Percentiles rank a stretch among this genome's conserved stretches.
phyloP scores from a whole-genome alignment of 2,329 filamentous ascomycete species.

The Alternaria hordeiaustralica region DNA sequence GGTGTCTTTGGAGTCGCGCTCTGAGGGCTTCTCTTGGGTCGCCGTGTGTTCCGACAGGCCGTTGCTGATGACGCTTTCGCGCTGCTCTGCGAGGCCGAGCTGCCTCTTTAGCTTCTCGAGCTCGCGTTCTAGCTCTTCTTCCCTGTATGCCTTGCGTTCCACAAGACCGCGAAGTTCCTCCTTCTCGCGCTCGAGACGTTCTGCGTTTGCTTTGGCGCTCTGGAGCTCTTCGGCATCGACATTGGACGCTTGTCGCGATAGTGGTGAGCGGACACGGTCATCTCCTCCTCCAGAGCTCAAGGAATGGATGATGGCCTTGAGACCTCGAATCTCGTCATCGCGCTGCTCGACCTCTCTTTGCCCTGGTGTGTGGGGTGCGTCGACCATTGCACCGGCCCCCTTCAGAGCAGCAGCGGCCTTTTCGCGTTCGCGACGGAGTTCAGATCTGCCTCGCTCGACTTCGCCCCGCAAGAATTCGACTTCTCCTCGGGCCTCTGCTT shows the following conservation, averaged over 20 bases:
- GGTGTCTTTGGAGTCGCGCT: constrained; percentile 71
- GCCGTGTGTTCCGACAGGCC: constrained; percentile 57
- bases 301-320: constrained; percentile 98
- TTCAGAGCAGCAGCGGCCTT: constrained; percentile 71
- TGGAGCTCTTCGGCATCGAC: constrained; percentile 56
- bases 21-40: constrained; percentile 59
- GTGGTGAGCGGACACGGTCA: constrained; percentile 40
- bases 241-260: constrained; percentile 35
- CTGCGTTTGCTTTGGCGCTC: constrained; percentile 65
- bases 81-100: constrained; percentile 52
- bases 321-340: constrained; percentile 93
- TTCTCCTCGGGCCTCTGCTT: constrained; percentile 93
- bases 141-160: constrained; percentile 73
- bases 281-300: constrained; percentile 74
- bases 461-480: constrained; percentile 95
- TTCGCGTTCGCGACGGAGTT: constrained; percentile 86
- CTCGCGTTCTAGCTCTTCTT: constrained; percentile 87
- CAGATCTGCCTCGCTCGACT: constrained; percentile 87
- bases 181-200: constrained; percentile 81
- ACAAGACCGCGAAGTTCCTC: constrained; percentile 76
- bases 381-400: constrained; percentile 57
- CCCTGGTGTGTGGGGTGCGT: constrained; percentile 48
- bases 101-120: constrained; percentile 64
- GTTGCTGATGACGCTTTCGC: constrained; percentile 62
- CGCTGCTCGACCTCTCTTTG: constrained; percentile 87